Conservation (phyloP, 805 yeast genomes). For the Teunomyces atbi region DNA sequence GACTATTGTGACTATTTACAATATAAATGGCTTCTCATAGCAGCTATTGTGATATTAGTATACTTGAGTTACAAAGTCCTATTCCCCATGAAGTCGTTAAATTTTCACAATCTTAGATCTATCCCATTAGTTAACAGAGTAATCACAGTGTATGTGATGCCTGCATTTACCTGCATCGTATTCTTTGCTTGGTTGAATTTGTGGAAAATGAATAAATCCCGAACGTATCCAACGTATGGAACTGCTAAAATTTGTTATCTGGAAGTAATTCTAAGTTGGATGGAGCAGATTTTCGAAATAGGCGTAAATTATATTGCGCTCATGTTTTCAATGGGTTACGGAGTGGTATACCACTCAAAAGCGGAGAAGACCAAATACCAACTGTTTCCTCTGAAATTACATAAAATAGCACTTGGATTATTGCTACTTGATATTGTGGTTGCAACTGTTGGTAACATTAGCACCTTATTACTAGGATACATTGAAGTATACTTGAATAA, state of each 20-base stretch:
- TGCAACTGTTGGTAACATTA: neutral
- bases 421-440: neutral
- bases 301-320: constrained; percentile 15
- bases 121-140: constrained; percentile 29
- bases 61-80: constrained; percentile 16
- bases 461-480: neutral
- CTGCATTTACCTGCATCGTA: constrained; percentile 15
- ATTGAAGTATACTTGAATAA: neutral
- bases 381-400: constrained; percentile 17
- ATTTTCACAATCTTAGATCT: constrained; percentile 23
- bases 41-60: constrained; percentile 16
- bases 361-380: constrained; percentile 22
- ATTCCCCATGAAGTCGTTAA: constrained; percentile 18
- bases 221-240: too few relatives aligned
- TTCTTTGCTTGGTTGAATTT: neutral
- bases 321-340: constrained; percentile 35
- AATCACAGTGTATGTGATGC: constrained; percentile 23
- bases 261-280: neutral
- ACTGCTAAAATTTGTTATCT: too few relatives aligned
- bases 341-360: constrained; percentile 27
- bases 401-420: constrained; percentile 8
- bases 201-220: neutral
- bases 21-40: constrained; percentile 11
- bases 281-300: constrained; percentile 4
- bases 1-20: constrained; percentile 17